Conservation (phyloP, 208 protist genomes). For the Kentomonas sorsogonicus region DNA sequence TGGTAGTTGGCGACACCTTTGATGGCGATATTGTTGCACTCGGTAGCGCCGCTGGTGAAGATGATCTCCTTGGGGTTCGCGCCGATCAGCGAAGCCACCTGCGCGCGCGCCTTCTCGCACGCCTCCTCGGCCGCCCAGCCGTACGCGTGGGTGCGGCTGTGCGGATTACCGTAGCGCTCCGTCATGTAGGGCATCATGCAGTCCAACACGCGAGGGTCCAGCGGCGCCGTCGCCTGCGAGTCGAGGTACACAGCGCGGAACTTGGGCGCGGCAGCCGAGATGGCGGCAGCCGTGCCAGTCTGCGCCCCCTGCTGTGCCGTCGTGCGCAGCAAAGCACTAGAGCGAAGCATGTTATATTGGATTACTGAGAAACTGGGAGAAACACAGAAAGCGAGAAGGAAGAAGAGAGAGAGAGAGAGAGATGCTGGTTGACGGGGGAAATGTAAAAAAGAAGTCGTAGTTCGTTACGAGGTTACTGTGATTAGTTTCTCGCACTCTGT, state of each 20-base stretch:
- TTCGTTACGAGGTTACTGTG: no score
- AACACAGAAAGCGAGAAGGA: conserved; percentile 1
- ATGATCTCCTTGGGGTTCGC: conserved; percentile 97
- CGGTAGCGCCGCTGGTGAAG: conserved; percentile 99
- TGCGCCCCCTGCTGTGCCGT: neutral
- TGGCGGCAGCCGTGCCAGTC: conserved; percentile 8
- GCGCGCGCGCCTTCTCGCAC: conserved; percentile 93
- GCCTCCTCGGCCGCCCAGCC: conserved; percentile 94
- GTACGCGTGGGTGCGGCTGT: conserved; percentile 97
- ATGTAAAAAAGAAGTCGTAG: no score
- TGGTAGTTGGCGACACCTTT: conserved; percentile 98
- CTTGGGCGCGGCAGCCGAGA: conserved; percentile 3
- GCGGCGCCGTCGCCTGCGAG: conserved; percentile 92
- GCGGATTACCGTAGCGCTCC: conserved; percentile 97
- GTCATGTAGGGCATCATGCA: conserved; percentile 98
- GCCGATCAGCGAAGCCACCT: conserved; percentile 91
- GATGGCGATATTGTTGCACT: conserved; percentile 98
- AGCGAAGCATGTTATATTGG: neutral
- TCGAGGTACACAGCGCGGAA: conserved; percentile 94
- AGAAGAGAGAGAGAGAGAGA: conserved; percentile 12
- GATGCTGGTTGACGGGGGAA: no score
- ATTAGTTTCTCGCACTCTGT: no score
- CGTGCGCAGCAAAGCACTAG: neutral
- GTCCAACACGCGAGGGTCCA: conserved; percentile 98
- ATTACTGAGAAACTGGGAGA: neutral